phyloP scores from a whole-genome alignment of 1,139 yeast species.

The Yarrowia galli region DNA sequence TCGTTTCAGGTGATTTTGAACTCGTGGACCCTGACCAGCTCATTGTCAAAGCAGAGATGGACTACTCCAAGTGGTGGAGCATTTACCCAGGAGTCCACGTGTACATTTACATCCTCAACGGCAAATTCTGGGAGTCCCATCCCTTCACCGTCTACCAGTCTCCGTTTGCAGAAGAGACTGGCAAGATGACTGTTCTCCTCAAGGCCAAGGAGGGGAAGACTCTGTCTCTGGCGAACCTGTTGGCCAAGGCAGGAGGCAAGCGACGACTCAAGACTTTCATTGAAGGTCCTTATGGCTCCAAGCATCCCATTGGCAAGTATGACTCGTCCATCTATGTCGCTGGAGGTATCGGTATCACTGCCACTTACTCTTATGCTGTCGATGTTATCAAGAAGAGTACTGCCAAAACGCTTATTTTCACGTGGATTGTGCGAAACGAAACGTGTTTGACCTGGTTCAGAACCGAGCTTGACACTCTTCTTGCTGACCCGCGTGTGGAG shows the following conservation, averaged over 20 bases:
- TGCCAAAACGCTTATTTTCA: slow-evolving; percentile 26
- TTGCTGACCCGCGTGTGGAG: slow-evolving; percentile 20
- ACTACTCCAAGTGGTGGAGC: slow-evolving; percentile 51
- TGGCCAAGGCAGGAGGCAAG: slow-evolving; percentile 16
- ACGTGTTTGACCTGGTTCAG: slow-evolving; percentile 21
- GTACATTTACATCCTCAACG: slow-evolving; percentile 60
- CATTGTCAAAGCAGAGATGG: slow-evolving; percentile 35
- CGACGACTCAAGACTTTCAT: slow-evolving; percentile 46
- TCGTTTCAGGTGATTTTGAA: slow-evolving; percentile 45
- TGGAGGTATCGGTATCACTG: slow-evolving; percentile 77
- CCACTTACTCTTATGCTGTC: slow-evolving; percentile 49
- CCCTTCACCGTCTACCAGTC: slow-evolving; percentile 64
- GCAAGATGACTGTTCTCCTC: slow-evolving; percentile 48
- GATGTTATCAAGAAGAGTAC: slow-evolving; percentile 39
- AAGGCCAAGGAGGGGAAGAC: slow-evolving; percentile 51
- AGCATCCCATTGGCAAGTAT: slow-evolving; percentile 59
- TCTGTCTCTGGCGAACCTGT: slow-evolving; percentile 46
- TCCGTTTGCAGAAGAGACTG: slow-evolving; percentile 40
- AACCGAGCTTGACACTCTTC: slow-evolving; percentile 22
- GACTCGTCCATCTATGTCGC: slow-evolving; percentile 61
- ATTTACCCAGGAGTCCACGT: slow-evolving; percentile 65
- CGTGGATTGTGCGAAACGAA: slow-evolving; percentile 31
- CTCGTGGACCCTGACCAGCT: slow-evolving; percentile 42
- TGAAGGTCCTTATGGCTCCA: slow-evolving; percentile 67
- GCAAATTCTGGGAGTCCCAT: slow-evolving; percentile 64